phyloP scores from a whole-genome alignment of 2,329 filamentous ascomycete genomes.

The Xylaria sp. region DNA sequence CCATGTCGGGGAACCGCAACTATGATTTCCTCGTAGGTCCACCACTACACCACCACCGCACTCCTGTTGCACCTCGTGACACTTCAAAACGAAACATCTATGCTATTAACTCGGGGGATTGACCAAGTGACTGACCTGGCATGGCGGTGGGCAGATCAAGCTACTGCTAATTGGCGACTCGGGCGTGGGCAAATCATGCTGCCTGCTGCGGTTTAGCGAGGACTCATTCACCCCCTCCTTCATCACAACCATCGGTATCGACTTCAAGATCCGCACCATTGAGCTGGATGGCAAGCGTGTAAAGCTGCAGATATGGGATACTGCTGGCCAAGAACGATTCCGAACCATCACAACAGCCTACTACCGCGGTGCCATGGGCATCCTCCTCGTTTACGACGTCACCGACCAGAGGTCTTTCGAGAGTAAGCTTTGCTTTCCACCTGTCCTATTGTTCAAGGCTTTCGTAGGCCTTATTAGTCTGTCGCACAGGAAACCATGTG shows the following conservation, averaged over 20 bases:
- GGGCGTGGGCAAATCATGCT: conserved; percentile 97
- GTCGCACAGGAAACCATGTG: not conserved
- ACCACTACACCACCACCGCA: conserved; percentile 1
- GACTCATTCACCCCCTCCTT: conserved; percentile 98
- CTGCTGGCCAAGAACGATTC: conserved; percentile 97
- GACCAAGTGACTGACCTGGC: conserved; percentile 33
- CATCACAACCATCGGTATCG: conserved; percentile 99
- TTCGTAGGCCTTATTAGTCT: not conserved
- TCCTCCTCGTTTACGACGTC: conserved; percentile 97
- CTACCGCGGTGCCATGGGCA: conserved; percentile 98
- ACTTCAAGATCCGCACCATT: conserved; percentile 99
- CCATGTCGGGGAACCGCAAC: conserved; percentile 97
- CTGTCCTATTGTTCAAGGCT: conserved; percentile 9
- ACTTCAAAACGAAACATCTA: not conserved
- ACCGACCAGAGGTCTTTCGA: conserved; percentile 96
- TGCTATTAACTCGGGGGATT: not conserved
- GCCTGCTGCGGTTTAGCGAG: conserved; percentile 94
- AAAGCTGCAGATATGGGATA: conserved; percentile 99
- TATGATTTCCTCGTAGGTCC: conserved; percentile 94
- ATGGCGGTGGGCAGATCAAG: conserved; percentile 77
- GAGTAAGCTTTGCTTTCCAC: conserved; percentile 66
- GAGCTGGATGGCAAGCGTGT: conserved; percentile 98
- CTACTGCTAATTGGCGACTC: conserved; percentile 96
- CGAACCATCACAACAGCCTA: conserved; percentile 98
- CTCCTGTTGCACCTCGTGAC: not conserved